These are phyloP conservation scores for Prosopis cineraria DNA, from an alignment of 306 rosid species.

Conservation along the genomic window DNA sequence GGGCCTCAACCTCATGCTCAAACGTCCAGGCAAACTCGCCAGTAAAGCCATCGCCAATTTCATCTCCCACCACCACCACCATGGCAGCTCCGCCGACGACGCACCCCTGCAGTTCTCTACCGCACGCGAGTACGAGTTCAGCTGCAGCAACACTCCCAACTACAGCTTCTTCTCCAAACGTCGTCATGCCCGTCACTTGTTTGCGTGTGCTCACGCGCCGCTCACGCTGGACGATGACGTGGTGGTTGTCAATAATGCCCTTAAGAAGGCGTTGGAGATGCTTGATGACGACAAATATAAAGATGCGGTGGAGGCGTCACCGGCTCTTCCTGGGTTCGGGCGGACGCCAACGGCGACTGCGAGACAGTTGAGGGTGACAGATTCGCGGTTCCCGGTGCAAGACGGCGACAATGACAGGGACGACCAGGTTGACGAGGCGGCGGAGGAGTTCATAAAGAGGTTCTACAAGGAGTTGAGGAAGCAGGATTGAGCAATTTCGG, in stretches of 20 bases:
- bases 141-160: slow-evolving; percentile 85
- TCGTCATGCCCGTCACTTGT: slow-evolving; percentile 44
- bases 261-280: slow-evolving; percentile 56
- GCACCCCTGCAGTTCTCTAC: slow-evolving; percentile 28
- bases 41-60: slow-evolving; percentile 76
- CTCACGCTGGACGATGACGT: slow-evolving; percentile 58
- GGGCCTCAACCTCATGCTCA: too few relatives aligned
- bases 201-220: slow-evolving; percentile 55
- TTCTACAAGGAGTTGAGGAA: slow-evolving; percentile 63
- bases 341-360: slow-evolving; percentile 60
- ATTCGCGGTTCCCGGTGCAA: slow-evolving; percentile 78
- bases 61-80: slow-evolving; percentile 49
- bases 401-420: slow-evolving; percentile 49
- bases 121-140: slow-evolving; percentile 79
- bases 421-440: slow-evolving; percentile 68
- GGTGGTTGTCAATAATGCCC: slow-evolving; percentile 38
- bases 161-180: slow-evolving; percentile 49
- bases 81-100: slow-evolving; percentile 8
- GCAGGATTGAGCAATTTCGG: slow-evolving; percentile 30
- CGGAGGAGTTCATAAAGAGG: slow-evolving; percentile 77
- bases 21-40: slow-evolving; percentile 87
- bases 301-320: slow-evolving; percentile 44
- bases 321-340: slow-evolving; percentile 62
- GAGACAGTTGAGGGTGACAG: slow-evolving; percentile 80
- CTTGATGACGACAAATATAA: slow-evolving; percentile 34